Percentiles rank a stretch among this genome's conserved stretches.
Conservation (phyloP, 2,329 filamentous ascomycete species). For the Pseudocercospora cruenta region DNA sequence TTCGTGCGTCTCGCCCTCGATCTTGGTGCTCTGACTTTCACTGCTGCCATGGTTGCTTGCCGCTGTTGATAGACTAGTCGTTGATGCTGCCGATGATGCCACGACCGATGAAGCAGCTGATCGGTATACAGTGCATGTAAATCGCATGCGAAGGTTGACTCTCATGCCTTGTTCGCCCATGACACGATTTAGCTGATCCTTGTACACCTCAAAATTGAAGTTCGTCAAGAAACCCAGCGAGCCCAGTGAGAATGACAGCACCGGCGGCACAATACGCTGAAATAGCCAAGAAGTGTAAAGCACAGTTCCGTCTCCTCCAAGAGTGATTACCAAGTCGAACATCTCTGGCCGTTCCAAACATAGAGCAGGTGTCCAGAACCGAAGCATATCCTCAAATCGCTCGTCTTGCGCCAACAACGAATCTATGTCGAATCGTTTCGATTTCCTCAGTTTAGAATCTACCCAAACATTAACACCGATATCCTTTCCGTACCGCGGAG, state of each 20-base stretch:
- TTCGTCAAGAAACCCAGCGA: constrained; percentile 87
- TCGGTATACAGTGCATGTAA: constrained; percentile 95
- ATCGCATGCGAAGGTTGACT: constrained; percentile 96
- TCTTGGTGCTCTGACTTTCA: constrained; percentile 56
- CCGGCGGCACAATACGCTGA: constrained; percentile 82
- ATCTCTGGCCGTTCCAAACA: constrained; percentile 93
- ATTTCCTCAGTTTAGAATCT: constrained; percentile 88
- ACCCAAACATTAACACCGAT: constrained; percentile 97
- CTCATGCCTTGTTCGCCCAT: constrained; percentile 97
- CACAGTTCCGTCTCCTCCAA: constrained; percentile 85
- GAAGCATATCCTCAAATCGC: constrained; percentile 80
- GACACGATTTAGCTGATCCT: constrained; percentile 79
- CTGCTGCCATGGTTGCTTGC: constrained; percentile 20
- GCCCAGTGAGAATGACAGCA: constrained; percentile 81
- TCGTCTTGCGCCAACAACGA: constrained; percentile 73
- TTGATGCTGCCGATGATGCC: constrained; percentile 31
- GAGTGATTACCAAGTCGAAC: constrained; percentile 89
- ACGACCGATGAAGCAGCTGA: constrained; percentile 47
- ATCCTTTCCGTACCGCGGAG: constrained; percentile 84
- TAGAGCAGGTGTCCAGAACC: constrained; percentile 94
- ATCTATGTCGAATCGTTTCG: constrained; percentile 81
- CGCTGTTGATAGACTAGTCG: constrained; percentile 38
- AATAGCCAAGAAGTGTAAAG: constrained; percentile 92
- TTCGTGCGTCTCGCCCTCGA: constrained; percentile 95
- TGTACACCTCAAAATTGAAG: constrained; percentile 86